Percentiles rank a stretch among this genome's conserved stretches.
phyloP scores from a whole-genome alignment of 768 basidiomycete genomes.

The Lentinula aciculospora region DNA sequence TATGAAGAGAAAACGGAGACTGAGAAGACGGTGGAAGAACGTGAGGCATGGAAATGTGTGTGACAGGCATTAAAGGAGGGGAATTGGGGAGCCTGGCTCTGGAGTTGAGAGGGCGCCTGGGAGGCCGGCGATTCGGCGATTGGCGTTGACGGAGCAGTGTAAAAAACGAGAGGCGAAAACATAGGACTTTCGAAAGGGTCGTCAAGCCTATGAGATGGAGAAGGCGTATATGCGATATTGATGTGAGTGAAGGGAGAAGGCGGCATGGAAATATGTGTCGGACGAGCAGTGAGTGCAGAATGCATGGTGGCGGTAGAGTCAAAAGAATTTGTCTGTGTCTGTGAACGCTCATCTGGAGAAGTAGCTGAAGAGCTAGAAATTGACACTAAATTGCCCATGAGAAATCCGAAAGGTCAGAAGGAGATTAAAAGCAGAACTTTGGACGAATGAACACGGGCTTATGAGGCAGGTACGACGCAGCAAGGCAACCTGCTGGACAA shows the following conservation, averaged over 20 bases:
- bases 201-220: constrained; percentile 28
- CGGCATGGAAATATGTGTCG: constrained; percentile 26
- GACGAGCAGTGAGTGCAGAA: constrained; percentile 23
- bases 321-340: not conserved
- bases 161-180: constrained; percentile 35
- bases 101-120: constrained; percentile 31
- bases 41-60: constrained; percentile 3
- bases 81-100: constrained; percentile 24
- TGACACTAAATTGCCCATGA: constrained; percentile 16
- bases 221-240: constrained; percentile 22
- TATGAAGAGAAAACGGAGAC: constrained; percentile 21
- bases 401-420: constrained; percentile 4
- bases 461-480: constrained; percentile 9
- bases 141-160: constrained; percentile 45
- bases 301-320: constrained; percentile 3
- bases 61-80: constrained; percentile 12
- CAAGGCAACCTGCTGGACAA: constrained; percentile 3
- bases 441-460: constrained; percentile 14
- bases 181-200: constrained; percentile 30
- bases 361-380: not conserved
- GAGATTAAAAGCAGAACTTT: constrained; percentile 9
- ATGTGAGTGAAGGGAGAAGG: constrained; percentile 25
- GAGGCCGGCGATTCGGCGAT: constrained; percentile 27
- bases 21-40: constrained; percentile 15
- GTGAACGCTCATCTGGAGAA: constrained; percentile 4